These are phyloP conservation scores for Ogataea polymorpha DNA, from an alignment of 805 yeast genomes.

Conservation along the genomic window DNA sequence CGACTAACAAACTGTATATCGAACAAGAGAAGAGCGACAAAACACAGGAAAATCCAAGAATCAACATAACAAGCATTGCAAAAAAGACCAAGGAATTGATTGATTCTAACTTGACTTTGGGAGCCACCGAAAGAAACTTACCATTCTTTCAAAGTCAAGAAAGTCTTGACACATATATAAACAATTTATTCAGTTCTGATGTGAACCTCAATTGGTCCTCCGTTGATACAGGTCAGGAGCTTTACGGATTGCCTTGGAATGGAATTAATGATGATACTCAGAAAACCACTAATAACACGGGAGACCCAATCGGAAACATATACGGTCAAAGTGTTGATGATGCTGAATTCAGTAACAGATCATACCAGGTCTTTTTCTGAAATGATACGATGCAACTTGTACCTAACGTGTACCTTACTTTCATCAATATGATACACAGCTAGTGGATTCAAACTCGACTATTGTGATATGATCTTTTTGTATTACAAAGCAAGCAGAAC, in stretches of 20 bases:
- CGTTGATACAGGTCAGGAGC: neutral
- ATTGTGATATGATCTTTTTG: no score
- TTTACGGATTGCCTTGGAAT: neutral
- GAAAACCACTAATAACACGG: neutral
- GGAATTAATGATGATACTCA: neutral
- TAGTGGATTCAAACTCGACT: no score
- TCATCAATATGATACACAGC: no score
- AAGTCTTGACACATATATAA: constrained; percentile 2
- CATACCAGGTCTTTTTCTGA: no score
- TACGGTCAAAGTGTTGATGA: neutral
- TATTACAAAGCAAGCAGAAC: no score
- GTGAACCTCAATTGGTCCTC: neutral
- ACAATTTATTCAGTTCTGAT: constrained; percentile 3
- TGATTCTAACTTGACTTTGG: neutral
- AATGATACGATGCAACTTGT: no score
- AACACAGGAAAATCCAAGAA: neutral
- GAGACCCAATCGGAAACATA: neutral
- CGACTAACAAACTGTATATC: constrained; percentile 1
- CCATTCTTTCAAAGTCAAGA: constrained; percentile 5
- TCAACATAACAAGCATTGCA: neutral
- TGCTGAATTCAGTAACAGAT: no score
- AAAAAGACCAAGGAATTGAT: neutral
- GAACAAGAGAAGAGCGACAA: neutral
- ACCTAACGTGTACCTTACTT: no score
- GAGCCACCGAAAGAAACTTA: constrained; percentile 8